A percentile compares a stretch with the other conserved stretches of the same genome.
phyloP scores from a whole-genome alignment of 305 asterid species.

The Euphrasia arctica region DNA sequence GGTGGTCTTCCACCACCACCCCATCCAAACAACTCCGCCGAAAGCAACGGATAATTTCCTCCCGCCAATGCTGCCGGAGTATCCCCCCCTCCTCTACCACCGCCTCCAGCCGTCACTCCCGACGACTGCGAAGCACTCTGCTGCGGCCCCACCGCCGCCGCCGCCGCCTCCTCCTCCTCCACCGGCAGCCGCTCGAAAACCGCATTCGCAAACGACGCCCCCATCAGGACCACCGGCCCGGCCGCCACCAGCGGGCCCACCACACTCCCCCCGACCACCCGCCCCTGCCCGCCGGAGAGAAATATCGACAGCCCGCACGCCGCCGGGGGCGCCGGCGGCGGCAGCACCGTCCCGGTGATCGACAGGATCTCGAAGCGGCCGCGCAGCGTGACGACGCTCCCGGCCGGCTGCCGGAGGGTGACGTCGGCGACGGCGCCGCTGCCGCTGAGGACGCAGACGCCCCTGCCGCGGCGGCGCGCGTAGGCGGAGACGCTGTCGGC shows the following conservation, averaged over 20 bases:
- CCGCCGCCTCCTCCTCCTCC: conserved; percentile 41
- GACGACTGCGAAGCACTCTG: conserved; percentile 70
- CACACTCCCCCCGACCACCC: conserved; percentile 68
- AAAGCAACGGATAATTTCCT: conserved; percentile 37
- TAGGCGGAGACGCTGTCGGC: conserved; percentile 46
- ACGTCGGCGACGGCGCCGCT: conserved; percentile 58
- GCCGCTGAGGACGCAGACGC: conserved; percentile 66
- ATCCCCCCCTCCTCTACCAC: conserved; percentile 19
- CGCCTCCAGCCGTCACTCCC: conserved; percentile 51
- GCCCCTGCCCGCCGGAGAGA: conserved; percentile 69
- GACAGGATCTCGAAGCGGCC: conserved; percentile 68
- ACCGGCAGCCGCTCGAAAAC: conserved; percentile 65
- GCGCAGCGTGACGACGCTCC: conserved; percentile 54
- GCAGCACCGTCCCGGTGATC: conserved; percentile 63
- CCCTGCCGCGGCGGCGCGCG: conserved; percentile 66
- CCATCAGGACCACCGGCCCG: conserved; percentile 66
- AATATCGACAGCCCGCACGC: conserved; percentile 58
- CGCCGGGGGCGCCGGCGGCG: conserved; percentile 77
- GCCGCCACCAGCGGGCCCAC: conserved; percentile 67
- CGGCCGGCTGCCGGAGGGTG: conserved; percentile 51
- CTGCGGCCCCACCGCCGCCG: conserved; percentile 34
- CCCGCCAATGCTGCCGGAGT: conserved; percentile 16
- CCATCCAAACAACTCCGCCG: conserved; percentile 58
- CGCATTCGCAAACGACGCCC: conserved; percentile 77
- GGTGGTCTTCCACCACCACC: conserved; percentile 44